Conservation (phyloP, 2,329 filamentous ascomycete species). For the Xylaria arbuscula region DNA sequence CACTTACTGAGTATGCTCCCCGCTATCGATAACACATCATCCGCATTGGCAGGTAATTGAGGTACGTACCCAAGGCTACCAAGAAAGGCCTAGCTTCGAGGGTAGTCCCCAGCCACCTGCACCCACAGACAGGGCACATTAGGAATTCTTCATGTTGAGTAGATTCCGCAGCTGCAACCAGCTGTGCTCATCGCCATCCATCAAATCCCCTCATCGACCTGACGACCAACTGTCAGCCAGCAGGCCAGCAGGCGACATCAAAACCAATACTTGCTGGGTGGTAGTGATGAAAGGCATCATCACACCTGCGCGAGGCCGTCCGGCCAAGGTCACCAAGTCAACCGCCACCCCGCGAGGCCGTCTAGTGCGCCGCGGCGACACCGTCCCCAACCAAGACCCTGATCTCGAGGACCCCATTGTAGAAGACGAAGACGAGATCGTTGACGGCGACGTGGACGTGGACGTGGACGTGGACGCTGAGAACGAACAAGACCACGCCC, state of each 20-base stretch:
- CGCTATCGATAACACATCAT: too few species aligned
- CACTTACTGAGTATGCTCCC: too few species aligned
- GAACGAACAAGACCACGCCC: conserved; percentile 42
- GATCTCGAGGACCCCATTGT: conserved; percentile 46
- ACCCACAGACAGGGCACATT: not conserved
- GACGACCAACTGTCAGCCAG: conserved; percentile 51
- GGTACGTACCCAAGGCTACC: not conserved
- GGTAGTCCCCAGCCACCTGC: conserved; percentile 2
- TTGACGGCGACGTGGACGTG: conserved; percentile 29
- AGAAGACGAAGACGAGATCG: conserved; percentile 42
- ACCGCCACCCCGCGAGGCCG: conserved; percentile 46
- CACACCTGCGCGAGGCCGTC: conserved; percentile 53
- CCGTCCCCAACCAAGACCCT: conserved; percentile 51
- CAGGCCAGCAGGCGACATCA: conserved; percentile 45
- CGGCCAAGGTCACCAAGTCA: conserved; percentile 59
- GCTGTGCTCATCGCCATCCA: conserved; percentile 43
- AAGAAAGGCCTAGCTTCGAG: too few species aligned
- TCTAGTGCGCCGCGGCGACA: conserved; percentile 47
- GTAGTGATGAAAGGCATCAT: conserved; percentile 52
- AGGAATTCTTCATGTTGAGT: not conserved
- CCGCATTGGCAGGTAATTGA: not conserved
- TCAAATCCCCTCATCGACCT: conserved; percentile 44
- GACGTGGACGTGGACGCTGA: conserved; percentile 43
- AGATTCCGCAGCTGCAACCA: conserved; percentile 48
- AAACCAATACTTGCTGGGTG: conserved; percentile 6